Evolutionary conservation across 345 rosid species (phyloP), one percentile per base, ranked within the genome.

Genomic region (Lepidium didymum): DNA sequence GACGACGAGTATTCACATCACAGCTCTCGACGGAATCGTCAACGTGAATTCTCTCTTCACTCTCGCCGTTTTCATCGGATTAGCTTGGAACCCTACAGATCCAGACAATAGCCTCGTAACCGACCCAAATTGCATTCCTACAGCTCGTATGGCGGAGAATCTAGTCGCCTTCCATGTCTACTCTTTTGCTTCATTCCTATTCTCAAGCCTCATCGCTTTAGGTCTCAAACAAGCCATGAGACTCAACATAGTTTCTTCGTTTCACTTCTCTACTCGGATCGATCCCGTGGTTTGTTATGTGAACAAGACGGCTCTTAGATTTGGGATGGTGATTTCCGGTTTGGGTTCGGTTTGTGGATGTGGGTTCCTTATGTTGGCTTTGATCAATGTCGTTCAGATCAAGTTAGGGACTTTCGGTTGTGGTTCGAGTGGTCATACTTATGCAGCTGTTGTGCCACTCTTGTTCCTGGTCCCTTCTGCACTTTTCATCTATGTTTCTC

Each of bases 21-120:
- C 96, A 55, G 95, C 99, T 16, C 81, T 94, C 2, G 99, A 90
- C 78, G 92, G 84, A 53, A 74, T 94, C 66, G 81, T 90, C 3
- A 87, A 88, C 72, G 91, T 86, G 19, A 93, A 90, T 86, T 90
- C 97, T 21, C 95, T 93, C 67, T 93, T 93, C 85, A 93, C 96
- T 0, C 80, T 90, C 23, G 97, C 95, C 25, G 97, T 93, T 45
- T 93, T 93, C 86, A 45, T 93, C 50, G 96, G 97, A 42, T 81
- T 93, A 4, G 73, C 92, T 4, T 86, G 96, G 96, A 81, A 87
- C 81, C 92, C 92, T 0, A 11, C 62, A 3, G 86, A 81, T 62
- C 80, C 84, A 1, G 43, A 31, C 35, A 63, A 75, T 68, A 57
- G 79, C 36, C 93, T 89, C 55, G 80, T 74, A 31, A 18, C 45